Evolutionary conservation across 352 stramenopile genomes (phyloP), one percentile per base, ranked within the genome.

Genomic region (Pythium coloratum): DNA sequence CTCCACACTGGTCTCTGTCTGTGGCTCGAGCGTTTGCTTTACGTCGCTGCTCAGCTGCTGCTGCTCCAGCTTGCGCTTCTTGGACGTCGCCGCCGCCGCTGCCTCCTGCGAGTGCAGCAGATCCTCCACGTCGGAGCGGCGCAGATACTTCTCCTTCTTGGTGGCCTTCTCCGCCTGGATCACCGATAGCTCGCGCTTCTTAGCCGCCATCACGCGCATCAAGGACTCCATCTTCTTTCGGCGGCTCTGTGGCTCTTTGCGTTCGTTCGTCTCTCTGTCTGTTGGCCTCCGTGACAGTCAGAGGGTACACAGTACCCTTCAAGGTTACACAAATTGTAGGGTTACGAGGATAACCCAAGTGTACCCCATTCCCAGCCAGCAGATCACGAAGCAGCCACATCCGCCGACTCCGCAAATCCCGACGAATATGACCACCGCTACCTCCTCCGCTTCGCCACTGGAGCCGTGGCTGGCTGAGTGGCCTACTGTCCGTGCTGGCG

Each of bases 121-220:
- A 26, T 77, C 74, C 71, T 96, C 88, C 20, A 93, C 82, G 40
- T 96, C 88, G 0, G 69, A 73, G 13, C 85, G 84, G 28, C 88
- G 83, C 59, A 95, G 42, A 67, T 95, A 96, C 70, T 96, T 96
- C 57, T 90, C 76, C 59, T 81, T 86, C 62, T 75, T 81, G 10
- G 13, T 55, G 55, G 69, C 76, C 64, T 89, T 89, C 64, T 88
- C 70, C 9, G 67, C 72, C 49, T 82, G 69, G 47, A 92, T 66
- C 26, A 62, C 66, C 56, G 80, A 83, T n/a, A 88, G 56, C 71
- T 92, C 83, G 60, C 75, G 86, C 75, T 95, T 95, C 81, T 93
- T 93, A 12, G 86, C 78, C 46, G 81, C 84, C 83, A 95, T 87
- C 67, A 92, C 83, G 5, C 66, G 71, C 78, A 89, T 67, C 30